phyloP scores from a whole-genome alignment of 495 filamentous ascomycete species.

The Penicillium bialowiezense region DNA sequence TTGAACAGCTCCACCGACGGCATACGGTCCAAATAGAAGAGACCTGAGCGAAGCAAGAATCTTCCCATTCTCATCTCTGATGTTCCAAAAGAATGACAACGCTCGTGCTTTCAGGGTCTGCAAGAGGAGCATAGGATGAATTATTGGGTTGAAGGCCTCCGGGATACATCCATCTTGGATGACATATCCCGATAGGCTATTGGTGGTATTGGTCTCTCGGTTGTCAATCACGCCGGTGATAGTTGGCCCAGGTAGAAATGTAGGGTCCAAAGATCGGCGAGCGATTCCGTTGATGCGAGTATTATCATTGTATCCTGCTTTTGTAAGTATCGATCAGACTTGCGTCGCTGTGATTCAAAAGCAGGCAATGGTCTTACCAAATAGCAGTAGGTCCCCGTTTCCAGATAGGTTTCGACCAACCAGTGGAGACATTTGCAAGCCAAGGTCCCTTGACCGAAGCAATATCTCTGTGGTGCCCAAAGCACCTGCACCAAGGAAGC shows the following conservation, averaged over 20 bases:
- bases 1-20: slow-evolving; percentile 49
- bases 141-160: slow-evolving; percentile 49
- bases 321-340: not conserved
- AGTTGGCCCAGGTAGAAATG: slow-evolving; percentile 51
- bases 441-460: slow-evolving; percentile 58
- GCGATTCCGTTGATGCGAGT: slow-evolving; percentile 56
- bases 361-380: slow-evolving; percentile 41
- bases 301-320: slow-evolving; percentile 54
- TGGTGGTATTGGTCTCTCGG: slow-evolving; percentile 37
- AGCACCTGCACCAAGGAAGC: slow-evolving; percentile 17
- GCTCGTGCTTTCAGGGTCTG: slow-evolving; percentile 19
- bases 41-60: slow-evolving; percentile 47
- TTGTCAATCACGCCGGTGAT: slow-evolving; percentile 66
- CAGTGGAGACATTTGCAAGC: slow-evolving; percentile 53
- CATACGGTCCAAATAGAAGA: slow-evolving; percentile 55
- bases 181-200: slow-evolving; percentile 61
- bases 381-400: slow-evolving; percentile 65
- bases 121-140: slow-evolving; percentile 56
- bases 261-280: slow-evolving; percentile 30
- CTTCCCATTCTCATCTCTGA: not conserved
- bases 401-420: slow-evolving; percentile 64
- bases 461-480: slow-evolving; percentile 66
- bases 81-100: slow-evolving; percentile 31
- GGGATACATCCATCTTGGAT: slow-evolving; percentile 65
- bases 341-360: not conserved